Percentiles rank a stretch among this genome's conserved stretches.
Conservation (phyloP, 169 alveolate species). For the Plasmodium billcollinsi region DNA sequence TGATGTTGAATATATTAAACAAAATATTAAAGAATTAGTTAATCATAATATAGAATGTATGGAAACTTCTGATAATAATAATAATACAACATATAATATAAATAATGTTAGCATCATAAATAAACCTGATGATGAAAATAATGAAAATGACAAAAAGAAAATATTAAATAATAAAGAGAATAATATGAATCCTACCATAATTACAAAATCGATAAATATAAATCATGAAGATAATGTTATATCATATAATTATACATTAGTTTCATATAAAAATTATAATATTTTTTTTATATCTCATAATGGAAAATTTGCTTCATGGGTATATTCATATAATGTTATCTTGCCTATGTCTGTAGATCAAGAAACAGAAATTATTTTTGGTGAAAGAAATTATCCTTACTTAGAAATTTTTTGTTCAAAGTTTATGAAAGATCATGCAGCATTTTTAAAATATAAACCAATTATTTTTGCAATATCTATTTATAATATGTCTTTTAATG, state of each 20-base stretch:
- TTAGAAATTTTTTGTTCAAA: slow-evolving; percentile 65
- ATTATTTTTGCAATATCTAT: slow-evolving; percentile 66
- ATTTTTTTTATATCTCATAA: slow-evolving; percentile 62
- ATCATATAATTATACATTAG: slow-evolving; percentile 49
- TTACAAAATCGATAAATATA: slow-evolving; percentile 26
- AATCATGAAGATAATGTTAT: slow-evolving; percentile 31
- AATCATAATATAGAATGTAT: neutral
- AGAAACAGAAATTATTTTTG: slow-evolving; percentile 67
- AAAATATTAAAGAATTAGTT: no score
- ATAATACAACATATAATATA: no score
- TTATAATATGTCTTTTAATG: slow-evolving; percentile 64
- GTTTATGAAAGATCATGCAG: slow-evolving; percentile 73
- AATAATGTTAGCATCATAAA: no score
- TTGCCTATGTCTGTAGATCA: slow-evolving; percentile 60
- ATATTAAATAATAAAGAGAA: neutral
- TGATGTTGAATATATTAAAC: no score
- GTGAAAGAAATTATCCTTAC: slow-evolving; percentile 68
- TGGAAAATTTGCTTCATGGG: slow-evolving; percentile 76
- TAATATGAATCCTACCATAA: slow-evolving; percentile 16
- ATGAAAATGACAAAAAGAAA: neutral
- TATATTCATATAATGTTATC: slow-evolving; percentile 48
- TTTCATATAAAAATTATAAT: slow-evolving; percentile 52
- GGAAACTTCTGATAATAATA: neutral
- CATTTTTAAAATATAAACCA: slow-evolving; percentile 42
- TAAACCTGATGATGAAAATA: neutral